Base-by-base conservation (phyloP, 2,329 filamentous ascomycete genomes). In the Exophiala lecanii-corni region DNA sequence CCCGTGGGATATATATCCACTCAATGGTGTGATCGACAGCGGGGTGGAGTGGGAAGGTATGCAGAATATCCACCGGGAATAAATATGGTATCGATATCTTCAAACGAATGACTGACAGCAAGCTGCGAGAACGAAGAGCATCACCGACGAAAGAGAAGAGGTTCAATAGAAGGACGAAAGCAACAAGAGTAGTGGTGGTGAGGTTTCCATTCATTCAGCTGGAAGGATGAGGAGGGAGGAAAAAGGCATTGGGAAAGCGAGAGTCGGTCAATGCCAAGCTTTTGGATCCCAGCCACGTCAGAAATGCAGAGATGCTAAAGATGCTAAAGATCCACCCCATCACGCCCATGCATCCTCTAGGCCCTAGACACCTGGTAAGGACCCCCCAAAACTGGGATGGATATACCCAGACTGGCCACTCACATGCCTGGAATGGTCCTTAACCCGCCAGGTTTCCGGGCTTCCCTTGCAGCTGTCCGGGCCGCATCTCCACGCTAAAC, bases 251-350 rank as follows among this genome's bases (percentile, higher is more conserved):
- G 20, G 28, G 28, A 41, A 13, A 25, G 40, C 25, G 34, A 38
- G 23, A 7, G 33, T 7, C 18, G 30, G 31, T 38, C 20, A 12
- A 32, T 44, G 34, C 28, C 39, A 20, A 39, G 40, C 30, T 39
- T 13, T 31, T 36, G 25, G 20, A 41, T 49, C 39, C 43, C 43
- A 44, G 34, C 36, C 39, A 44, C 41, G 26, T 30, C 34, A 18
- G 21, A 28, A n/a, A 17, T 20, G 13, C 30, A 9, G n/a, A 20
- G 33, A 17, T 35, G 13, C 33, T 7, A 26, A 12, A 12, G 23
- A 6, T 12, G 12, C n/a, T n/a, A n/a, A n/a, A n/a, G n/a, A n/a
- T n/a, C n/a, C n/a, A n/a, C n/a, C n/a, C n/a, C n/a, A n/a, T n/a
- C n/a, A n/a, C n/a, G n/a, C n/a, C n/a, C n/a, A n/a, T n/a, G n/a